Percentiles rank a stretch among this genome's conserved stretches.
These are phyloP conservation scores for Phytophthora lateralis DNA, from an alignment of 352 stramenopile genomes.

Conservation along the genomic window DNA sequence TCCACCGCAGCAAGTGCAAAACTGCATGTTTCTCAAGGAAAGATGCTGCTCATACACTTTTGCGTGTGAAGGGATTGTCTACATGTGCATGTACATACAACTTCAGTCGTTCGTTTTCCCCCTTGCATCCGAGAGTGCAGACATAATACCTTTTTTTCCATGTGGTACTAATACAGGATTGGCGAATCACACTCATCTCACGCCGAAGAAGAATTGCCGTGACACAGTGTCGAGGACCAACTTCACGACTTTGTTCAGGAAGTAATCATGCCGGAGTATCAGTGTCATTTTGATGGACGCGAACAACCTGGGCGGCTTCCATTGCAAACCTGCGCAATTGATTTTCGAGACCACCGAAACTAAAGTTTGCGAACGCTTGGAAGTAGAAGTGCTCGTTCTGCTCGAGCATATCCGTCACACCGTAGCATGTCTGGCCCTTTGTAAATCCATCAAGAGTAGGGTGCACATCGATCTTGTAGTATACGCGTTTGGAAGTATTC, in stretches of 20 bases:
- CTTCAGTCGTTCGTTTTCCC: too few species aligned
- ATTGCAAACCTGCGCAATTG: constrained; percentile 30
- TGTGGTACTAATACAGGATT: too few species aligned
- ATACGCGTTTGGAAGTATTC: constrained; percentile 36
- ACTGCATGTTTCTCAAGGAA: too few species aligned
- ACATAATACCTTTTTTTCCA: too few species aligned
- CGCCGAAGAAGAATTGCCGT: too few species aligned
- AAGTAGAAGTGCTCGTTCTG: constrained; percentile 35
- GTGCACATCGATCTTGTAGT: constrained; percentile 67
- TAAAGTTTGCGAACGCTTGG: constrained; percentile 26
- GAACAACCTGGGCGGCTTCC: constrained; percentile 28
- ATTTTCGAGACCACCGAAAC: constrained; percentile 30
- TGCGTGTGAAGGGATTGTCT: too few species aligned
- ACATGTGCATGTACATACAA: too few species aligned
- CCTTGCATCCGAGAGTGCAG: not conserved
- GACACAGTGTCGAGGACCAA: too few species aligned
- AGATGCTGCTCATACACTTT: too few species aligned
- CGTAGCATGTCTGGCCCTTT: constrained; percentile 64
- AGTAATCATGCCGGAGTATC: too few species aligned
- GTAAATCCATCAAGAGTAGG: constrained; percentile 37
- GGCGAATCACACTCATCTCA: too few species aligned
- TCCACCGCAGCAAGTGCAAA: too few species aligned
- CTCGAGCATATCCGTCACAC: constrained; percentile 29
- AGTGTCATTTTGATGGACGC: constrained; percentile 13
- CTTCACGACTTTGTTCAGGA: not conserved